Evolutionary conservation across 768 basidiomycete genomes (phyloP), one percentile per base, ranked within the genome.

Genomic region (Infundibulicybe gibba): DNA sequence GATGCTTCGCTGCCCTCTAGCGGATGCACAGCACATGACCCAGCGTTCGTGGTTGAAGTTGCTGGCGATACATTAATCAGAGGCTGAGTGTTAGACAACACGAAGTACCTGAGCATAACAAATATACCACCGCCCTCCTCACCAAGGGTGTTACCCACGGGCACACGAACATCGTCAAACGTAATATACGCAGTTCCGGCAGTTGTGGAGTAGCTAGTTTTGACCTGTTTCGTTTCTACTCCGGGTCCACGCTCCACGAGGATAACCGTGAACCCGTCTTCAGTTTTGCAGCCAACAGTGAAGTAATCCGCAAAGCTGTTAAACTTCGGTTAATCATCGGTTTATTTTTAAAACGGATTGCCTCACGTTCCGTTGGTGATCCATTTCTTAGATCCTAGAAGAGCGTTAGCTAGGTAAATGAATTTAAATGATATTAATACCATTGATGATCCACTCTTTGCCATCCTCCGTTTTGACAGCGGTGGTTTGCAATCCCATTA

Each of bases 1-100:
- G 32, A 56, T 47, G 43, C 44, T 43, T 21, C 57, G 55, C 32
- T 58, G 57, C 44, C 52, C 50, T 33, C 57, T 49, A 12, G 54
- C 57, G 14, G 57, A 58, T 12, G 54, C 51, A 45, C 56, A 60
- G 38, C 59, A 58, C 56, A 94, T 94, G 20, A 90, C 88, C 91
- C 90, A 94, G 54, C 88, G 85, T 61, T 94, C 93, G 63, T 94
- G 92, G 62, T 95, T 95, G 70, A 95, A 97, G 68, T 95, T 97
- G 49, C 87, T 8, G 13, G 10, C 32, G 3, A 5, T 17, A 21
- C 2, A 5, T 16, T 0, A n/a, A 16, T 2, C 30, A n/a, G n/a
- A 38, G 35, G 14, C 6, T n/a, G 17, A 38, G 35, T 10, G 8
- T 25, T 34, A 1, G 2, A n/a, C 43, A 16, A 5, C 9, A 33